Conservation (phyloP, 2,329 filamentous ascomycete genomes). For the Fusarium sp. region DNA sequence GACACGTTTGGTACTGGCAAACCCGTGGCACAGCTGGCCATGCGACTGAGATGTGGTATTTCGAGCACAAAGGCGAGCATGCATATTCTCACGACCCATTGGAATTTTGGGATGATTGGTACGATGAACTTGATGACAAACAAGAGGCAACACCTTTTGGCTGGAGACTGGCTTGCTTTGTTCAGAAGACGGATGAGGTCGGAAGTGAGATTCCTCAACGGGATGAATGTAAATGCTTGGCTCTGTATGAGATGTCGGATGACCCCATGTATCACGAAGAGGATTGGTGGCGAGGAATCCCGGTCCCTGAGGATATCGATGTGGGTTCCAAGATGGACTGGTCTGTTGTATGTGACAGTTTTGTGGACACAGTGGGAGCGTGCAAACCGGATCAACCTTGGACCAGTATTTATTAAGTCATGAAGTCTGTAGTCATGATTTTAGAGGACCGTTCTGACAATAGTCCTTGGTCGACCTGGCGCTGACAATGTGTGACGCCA, state of each 20-base stretch:
- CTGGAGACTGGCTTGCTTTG: slow-evolving; percentile 1
- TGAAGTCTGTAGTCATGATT: no score
- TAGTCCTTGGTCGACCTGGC: no score
- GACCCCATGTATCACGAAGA: background rate
- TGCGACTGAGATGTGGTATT: slow-evolving; percentile 15
- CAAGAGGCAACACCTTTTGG: slow-evolving; percentile 18
- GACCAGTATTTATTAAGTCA: no score
- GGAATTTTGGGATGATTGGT: slow-evolving; percentile 20
- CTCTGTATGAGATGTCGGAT: background rate
- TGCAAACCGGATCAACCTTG: no score
- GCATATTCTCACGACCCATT: slow-evolving; percentile 12
- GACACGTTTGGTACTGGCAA: slow-evolving; percentile 18
- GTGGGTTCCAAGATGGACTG: no score
- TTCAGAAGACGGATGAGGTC: background rate
- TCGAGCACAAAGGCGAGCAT: slow-evolving; percentile 12
- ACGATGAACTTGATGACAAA: background rate
- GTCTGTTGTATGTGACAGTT: no score
- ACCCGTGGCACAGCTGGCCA: background rate
- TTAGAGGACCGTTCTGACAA: no score
- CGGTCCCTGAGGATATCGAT: no score
- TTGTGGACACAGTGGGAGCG: no score
- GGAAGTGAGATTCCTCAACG: background rate
- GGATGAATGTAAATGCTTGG: background rate
- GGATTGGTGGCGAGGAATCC: no score
- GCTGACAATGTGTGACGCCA: no score